These are phyloP conservation scores for Lichtheimia ornata DNA, from an alignment of 371 early-diverging fungal genomes.

Conservation along the genomic window DNA sequence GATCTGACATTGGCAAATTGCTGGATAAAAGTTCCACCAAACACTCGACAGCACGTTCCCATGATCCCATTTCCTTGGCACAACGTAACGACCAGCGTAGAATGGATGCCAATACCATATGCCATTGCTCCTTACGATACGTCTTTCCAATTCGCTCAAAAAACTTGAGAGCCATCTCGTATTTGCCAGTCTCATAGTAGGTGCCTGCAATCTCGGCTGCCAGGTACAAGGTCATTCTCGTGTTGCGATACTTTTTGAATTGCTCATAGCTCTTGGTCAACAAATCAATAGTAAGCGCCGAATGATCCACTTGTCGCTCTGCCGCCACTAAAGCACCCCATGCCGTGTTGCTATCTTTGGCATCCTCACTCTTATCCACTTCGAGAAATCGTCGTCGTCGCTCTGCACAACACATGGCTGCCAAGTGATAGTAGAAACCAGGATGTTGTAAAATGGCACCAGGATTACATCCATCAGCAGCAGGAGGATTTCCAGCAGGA, in stretches of 20 bases:
- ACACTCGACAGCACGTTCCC: slow-evolving; percentile 67
- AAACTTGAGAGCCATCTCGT: slow-evolving; percentile 86
- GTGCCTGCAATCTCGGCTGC: slow-evolving; percentile 88
- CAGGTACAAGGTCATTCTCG: slow-evolving; percentile 81
- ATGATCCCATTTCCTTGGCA: slow-evolving; percentile 66
- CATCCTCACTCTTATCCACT: slow-evolving; percentile 27
- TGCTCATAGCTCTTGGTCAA: slow-evolving; percentile 88
- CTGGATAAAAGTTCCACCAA: slow-evolving; percentile 72
- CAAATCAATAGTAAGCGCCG: slow-evolving; percentile 72
- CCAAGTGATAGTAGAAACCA: slow-evolving; percentile 82
- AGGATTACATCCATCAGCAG: slow-evolving; percentile 52
- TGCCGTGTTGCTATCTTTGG: slow-evolving; percentile 5
- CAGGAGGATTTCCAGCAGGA: slow-evolving; percentile 16
- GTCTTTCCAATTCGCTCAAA: slow-evolving; percentile 88
- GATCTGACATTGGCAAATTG: slow-evolving; percentile 40
- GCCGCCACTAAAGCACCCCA: slow-evolving; percentile 10
- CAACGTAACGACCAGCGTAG: slow-evolving; percentile 70
- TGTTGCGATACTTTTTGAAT: slow-evolving; percentile 73
- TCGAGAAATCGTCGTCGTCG: slow-evolving; percentile 60
- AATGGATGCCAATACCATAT: slow-evolving; percentile 67
- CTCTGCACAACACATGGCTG: slow-evolving; percentile 79
- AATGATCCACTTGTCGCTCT: slow-evolving; percentile 68
- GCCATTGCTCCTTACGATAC: slow-evolving; percentile 87
- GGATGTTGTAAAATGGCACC: slow-evolving; percentile 79
- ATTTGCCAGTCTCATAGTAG: slow-evolving; percentile 76